phyloP scores from a whole-genome alignment of 495 filamentous ascomycete species.

The Xylaria telfairii region DNA sequence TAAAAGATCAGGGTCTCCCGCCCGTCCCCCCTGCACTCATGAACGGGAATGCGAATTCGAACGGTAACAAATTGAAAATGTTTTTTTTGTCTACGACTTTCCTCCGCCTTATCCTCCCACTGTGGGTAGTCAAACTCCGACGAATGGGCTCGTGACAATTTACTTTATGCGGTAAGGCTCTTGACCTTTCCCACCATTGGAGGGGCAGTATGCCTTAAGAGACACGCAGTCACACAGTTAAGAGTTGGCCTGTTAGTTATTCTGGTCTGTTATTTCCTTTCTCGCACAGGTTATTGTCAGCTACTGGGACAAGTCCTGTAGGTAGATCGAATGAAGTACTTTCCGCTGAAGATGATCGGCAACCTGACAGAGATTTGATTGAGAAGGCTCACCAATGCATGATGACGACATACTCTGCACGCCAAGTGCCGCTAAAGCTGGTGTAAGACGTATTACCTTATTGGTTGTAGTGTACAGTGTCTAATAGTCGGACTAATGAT shows the following conservation, averaged over 20 bases:
- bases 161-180: neutral
- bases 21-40: neutral
- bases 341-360: neutral
- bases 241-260: neutral
- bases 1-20: neutral
- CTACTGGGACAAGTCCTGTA: too few relatives aligned
- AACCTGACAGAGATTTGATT: neutral
- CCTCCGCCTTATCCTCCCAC: neutral
- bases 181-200: too few relatives aligned
- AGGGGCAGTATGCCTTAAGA: too few relatives aligned
- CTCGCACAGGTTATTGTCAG: neutral
- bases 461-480: neutral
- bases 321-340: neutral
- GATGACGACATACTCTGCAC: conserved; percentile 3
- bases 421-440: conserved; percentile 2
- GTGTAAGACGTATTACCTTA: neutral
- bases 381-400: neutral
- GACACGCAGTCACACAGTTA: neutral
- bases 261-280: neutral
- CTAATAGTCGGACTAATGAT: neutral
- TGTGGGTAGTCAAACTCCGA: neutral
- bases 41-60: neutral
- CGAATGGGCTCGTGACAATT: neutral
- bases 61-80: neutral
- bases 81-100: neutral